Evolutionary conservation across 2,329 filamentous ascomycete genomes (phyloP).

Genomic region (Truncatella angustata): DNA sequence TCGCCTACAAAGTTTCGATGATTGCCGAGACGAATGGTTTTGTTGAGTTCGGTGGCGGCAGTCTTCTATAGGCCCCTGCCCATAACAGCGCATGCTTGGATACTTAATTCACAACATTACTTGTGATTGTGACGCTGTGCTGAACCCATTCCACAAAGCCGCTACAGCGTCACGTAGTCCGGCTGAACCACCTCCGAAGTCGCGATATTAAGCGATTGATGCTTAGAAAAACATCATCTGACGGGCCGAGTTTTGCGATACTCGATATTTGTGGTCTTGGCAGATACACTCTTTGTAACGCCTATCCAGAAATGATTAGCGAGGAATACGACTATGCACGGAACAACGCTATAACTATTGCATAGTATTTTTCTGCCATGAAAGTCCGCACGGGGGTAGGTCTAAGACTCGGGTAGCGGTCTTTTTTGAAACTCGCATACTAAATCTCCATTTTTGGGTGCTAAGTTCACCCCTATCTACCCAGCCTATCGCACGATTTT

Average conservation of each 20-base stretch:
- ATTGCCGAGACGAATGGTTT: not conserved
- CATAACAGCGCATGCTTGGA: not conserved
- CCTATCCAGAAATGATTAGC: too few relatives aligned
- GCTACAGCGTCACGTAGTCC: not conserved
- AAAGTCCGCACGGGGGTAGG: not conserved
- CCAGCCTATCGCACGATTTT: not conserved
- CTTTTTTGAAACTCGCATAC: not conserved
- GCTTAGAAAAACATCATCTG: not conserved
- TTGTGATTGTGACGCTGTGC: too few relatives aligned
- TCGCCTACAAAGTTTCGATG: conserved; percentile 1
- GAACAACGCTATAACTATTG: too few relatives aligned
- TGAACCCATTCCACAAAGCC: too few relatives aligned
- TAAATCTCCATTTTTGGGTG: not conserved
- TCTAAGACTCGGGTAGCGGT: not conserved
- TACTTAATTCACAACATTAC: too few relatives aligned
- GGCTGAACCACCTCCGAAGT: not conserved
- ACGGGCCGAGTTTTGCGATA: too few relatives aligned
- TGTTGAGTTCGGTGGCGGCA: not conserved
- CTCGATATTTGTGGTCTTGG: too few relatives aligned
- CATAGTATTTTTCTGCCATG: not conserved
- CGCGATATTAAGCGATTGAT: not conserved
- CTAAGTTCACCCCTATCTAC: not conserved
- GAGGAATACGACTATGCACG: too few relatives aligned
- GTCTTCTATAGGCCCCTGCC: not conserved
- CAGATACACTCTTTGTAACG: too few relatives aligned